Conservation (phyloP, 2,329 filamentous ascomycete genomes). For the Septoria petroselini region DNA sequence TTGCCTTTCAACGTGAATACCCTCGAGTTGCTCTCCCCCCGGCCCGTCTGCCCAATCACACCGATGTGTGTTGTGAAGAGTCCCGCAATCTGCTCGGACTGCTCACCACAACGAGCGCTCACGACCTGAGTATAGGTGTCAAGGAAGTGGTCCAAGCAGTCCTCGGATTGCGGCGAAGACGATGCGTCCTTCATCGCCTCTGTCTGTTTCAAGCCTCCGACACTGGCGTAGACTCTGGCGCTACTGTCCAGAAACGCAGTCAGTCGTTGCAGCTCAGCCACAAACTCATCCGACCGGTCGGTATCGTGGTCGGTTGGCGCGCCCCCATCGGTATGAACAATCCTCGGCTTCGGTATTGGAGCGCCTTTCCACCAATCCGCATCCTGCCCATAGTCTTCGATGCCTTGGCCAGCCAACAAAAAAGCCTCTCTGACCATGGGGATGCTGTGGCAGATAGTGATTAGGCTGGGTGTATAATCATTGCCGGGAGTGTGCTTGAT, state of each 20-base stretch:
- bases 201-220: conserved; percentile 45
- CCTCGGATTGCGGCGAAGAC: conserved; percentile 6
- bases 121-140: conserved; percentile 28
- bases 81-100: conserved; percentile 17
- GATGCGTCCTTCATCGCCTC: conserved; percentile 24
- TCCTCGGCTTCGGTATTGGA: conserved; percentile 49
- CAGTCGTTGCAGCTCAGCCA: conserved; percentile 59
- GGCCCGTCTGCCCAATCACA: conserved; percentile 17
- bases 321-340: conserved; percentile 44
- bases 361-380: conserved; percentile 62
- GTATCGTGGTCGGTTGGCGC: conserved; percentile 30
- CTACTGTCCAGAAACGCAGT: conserved; percentile 61
- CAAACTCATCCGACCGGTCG: conserved; percentile 45
- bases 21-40: neutral
- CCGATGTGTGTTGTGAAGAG: conserved; percentile 33
- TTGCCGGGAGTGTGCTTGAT: conserved; percentile 54
- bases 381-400: conserved; percentile 54
- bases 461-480: conserved; percentile 55
- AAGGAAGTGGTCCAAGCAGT: conserved; percentile 27
- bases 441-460: conserved; percentile 62
- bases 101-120: conserved; percentile 3
- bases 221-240: conserved; percentile 57
- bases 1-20: conserved; percentile 1
- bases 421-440: conserved; percentile 58
- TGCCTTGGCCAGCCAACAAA: conserved; percentile 46